phyloP scores from a whole-genome alignment of 129 eudicot genomes.

The Chrysanthemum lavandulifolium region DNA sequence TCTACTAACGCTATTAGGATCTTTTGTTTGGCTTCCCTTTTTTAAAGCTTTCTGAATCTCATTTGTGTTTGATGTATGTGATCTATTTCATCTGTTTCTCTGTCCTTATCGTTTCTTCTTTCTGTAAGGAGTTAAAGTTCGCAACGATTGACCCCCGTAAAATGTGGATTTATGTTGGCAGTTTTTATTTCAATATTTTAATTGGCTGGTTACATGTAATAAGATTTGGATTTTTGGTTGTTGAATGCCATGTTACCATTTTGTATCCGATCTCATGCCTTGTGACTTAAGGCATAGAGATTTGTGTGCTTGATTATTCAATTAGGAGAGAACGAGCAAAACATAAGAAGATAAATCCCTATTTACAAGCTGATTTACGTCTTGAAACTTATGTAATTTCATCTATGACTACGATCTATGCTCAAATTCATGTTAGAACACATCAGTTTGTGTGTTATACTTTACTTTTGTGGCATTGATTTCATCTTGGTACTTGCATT shows the following conservation, averaged over 20 bases:
- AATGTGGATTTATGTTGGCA: constrained; percentile 10
- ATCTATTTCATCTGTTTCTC: constrained; percentile 9
- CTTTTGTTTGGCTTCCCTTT: not conserved
- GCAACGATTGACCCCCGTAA: constrained; percentile 6
- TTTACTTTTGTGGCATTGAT: no score
- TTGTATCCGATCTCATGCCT: no score
- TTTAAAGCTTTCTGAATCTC: constrained; percentile 5
- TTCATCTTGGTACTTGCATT: no score
- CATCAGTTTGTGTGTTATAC: no score
- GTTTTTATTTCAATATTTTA: not conserved
- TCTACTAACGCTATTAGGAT: constrained; percentile 26
- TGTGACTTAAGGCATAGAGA: no score
- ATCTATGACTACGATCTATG: no score
- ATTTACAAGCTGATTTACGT: no score
- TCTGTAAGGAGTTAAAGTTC: constrained; percentile 21
- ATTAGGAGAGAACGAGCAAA: no score
- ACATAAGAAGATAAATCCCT: no score
- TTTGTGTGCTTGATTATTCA: no score
- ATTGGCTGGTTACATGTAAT: not conserved
- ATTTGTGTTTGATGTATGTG: constrained; percentile 14
- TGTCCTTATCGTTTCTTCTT: not conserved
- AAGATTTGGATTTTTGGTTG: constrained; percentile 20
- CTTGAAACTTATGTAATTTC: no score
- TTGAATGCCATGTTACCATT: not conserved
- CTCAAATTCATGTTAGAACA: no score